Percentiles rank a stretch among this genome's conserved stretches.
These are phyloP conservation scores for Opeltia flavorubescens DNA, from an alignment of 495 filamentous ascomycete genomes.

Conservation along the genomic window DNA sequence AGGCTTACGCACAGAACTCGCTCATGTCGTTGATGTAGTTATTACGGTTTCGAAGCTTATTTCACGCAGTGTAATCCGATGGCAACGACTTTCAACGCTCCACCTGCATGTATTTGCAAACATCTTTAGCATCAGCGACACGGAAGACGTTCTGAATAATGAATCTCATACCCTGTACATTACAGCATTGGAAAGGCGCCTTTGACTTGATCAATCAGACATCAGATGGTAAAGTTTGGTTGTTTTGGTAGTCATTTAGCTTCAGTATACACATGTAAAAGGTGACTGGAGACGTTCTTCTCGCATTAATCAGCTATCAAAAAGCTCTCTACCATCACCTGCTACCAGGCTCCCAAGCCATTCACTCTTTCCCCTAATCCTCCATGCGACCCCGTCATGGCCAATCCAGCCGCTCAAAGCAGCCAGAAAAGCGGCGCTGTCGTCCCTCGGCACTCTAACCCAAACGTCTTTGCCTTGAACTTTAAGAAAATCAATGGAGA, in stretches of 20 bases:
- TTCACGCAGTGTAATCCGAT: not conserved
- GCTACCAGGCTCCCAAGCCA: constrained; percentile 34
- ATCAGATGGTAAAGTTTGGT: no score
- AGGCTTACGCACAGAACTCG: constrained; percentile 74
- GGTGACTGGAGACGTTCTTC: no score
- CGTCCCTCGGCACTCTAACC: constrained; percentile 61
- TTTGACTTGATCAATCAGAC: no score
- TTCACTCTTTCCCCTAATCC: constrained; percentile 40
- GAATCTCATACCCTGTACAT: not conserved
- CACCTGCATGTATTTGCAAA: not conserved
- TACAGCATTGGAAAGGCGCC: not conserved
- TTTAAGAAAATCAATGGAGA: constrained; percentile 69
- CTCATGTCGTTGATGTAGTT: constrained; percentile 51
- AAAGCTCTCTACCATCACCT: constrained; percentile 21
- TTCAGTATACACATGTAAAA: no score
- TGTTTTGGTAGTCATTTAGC: no score
- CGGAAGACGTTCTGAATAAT: not conserved
- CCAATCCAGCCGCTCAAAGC: constrained; percentile 52
- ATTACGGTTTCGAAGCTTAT: not conserved
- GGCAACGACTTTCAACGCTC: not conserved
- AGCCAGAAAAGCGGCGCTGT: constrained; percentile 50
- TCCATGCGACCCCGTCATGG: constrained; percentile 37
- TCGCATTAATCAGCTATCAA: not conserved
- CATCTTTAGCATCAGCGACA: not conserved
- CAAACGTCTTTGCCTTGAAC: constrained; percentile 43